Conservation (phyloP, 371 early-diverging fungal species). For the Mortierella sp. region DNA sequence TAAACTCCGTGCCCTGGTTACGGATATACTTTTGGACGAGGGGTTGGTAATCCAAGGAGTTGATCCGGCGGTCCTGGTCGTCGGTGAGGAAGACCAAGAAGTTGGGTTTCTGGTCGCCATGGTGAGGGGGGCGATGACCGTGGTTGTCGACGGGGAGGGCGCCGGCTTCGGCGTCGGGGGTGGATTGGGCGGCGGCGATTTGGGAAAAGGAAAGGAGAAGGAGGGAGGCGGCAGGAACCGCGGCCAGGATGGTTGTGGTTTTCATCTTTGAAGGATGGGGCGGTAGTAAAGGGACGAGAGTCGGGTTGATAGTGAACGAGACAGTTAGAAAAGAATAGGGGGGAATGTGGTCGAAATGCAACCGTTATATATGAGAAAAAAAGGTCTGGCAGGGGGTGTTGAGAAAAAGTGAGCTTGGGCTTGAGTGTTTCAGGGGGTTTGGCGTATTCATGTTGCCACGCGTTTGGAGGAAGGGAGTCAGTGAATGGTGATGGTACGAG, state of each 20-base stretch:
- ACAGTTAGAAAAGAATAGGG: neutral
- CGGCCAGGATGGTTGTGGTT: constrained; percentile 22
- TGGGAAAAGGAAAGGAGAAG: constrained; percentile 43
- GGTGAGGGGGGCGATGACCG: neutral
- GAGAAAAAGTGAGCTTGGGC: neutral
- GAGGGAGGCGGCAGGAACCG: constrained; percentile 13
- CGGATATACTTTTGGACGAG: constrained; percentile 73
- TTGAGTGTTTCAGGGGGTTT: neutral
- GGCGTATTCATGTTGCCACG: neutral
- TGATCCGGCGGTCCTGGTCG: constrained; percentile 70
- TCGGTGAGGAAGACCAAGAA: constrained; percentile 75
- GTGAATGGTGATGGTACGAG: neutral
- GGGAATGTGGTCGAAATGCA: neutral
- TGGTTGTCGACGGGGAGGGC: neutral
- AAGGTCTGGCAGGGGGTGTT: neutral
- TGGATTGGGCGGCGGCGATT: constrained; percentile 15
- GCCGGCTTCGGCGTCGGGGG: neutral
- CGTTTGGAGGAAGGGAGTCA: neutral
- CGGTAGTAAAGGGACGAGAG: neutral
- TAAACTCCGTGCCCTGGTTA: constrained; percentile 69
- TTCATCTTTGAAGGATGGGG: constrained; percentile 22
- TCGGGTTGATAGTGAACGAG: neutral
- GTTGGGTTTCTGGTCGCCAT: constrained; percentile 61
- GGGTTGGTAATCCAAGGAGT: constrained; percentile 74
- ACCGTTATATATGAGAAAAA: neutral